Conservation (phyloP, 768 basidiomycete species). For the Tulasnella sp. region DNA sequence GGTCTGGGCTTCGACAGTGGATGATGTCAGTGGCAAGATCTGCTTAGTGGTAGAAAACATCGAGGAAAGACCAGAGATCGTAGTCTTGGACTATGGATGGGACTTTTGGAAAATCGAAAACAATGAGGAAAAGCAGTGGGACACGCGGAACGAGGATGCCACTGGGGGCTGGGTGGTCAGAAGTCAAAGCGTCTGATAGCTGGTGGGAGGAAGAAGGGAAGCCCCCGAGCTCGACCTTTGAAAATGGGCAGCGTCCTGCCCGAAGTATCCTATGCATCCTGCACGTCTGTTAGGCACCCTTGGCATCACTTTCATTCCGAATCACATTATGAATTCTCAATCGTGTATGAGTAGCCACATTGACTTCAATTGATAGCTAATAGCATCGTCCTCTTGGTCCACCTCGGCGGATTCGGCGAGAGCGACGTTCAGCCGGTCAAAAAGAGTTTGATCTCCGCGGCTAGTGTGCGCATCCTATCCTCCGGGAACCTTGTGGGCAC, state of each 20-base stretch:
- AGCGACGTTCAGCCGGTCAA: background rate
- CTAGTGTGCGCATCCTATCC: background rate
- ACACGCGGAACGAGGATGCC: background rate
- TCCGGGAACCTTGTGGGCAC: conserved; percentile 9
- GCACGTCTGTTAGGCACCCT: background rate
- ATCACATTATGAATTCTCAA: background rate
- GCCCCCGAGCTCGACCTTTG: background rate
- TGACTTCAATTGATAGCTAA: background rate
- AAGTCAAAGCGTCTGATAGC: background rate
- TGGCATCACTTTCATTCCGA: background rate
- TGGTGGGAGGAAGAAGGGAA: background rate
- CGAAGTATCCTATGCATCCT: background rate
- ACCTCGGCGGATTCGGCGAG: background rate
- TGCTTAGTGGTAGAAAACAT: conserved; percentile 12
- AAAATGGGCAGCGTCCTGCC: background rate
- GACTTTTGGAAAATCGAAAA: conserved; percentile 8
- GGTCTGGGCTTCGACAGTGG: conserved; percentile 6
- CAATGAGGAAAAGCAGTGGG: background rate
- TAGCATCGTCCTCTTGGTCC: background rate
- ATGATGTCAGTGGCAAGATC: conserved; percentile 18
- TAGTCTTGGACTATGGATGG: conserved; percentile 17
- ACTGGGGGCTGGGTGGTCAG: background rate
- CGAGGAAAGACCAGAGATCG: conserved; percentile 8
- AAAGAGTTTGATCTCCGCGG: background rate
- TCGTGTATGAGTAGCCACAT: background rate